Conservation (phyloP, 129 eudicot genomes). For the Ambrosia trifida region DNA sequence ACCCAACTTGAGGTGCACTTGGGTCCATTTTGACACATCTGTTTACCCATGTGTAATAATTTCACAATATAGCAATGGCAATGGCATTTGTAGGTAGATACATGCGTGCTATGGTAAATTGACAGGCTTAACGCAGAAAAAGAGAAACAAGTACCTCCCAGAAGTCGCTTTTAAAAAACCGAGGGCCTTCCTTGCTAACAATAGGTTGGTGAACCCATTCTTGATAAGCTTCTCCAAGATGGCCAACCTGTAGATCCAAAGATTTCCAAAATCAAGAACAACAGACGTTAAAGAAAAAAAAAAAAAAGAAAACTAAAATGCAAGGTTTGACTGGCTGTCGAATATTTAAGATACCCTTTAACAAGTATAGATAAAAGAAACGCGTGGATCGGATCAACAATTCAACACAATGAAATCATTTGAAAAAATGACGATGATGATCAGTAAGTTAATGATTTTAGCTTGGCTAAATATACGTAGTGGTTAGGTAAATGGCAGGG, state of each 20-base stretch:
- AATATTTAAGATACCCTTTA: conserved; percentile 4
- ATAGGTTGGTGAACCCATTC: conserved; percentile 99
- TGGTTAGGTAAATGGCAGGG: neutral
- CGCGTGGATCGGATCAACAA: conserved; percentile 1
- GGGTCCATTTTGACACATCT: neutral
- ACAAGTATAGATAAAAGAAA: conserved; percentile 1
- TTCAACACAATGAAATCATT: neutral
- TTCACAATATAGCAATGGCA: conserved; percentile 3
- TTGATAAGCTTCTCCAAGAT: conserved; percentile 94
- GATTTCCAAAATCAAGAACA: neutral
- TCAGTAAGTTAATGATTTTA: neutral
- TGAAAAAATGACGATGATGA: neutral
- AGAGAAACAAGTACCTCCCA: conserved; percentile 66
- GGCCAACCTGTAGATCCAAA: conserved; percentile 71
- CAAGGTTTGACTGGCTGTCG: neutral
- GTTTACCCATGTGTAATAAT: neutral
- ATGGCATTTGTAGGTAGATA: neutral
- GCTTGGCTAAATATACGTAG: neutral
- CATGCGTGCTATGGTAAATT: neutral
- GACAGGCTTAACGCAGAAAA: neutral
- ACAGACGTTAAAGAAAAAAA: neutral
- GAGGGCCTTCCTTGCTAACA: conserved; percentile 95
- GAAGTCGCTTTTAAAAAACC: conserved; percentile 82
- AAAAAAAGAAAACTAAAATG: neutral
- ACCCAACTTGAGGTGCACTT: neutral